These are phyloP conservation scores for Xylaria curta DNA, from an alignment of 495 filamentous ascomycete species.

Conservation along the genomic window DNA sequence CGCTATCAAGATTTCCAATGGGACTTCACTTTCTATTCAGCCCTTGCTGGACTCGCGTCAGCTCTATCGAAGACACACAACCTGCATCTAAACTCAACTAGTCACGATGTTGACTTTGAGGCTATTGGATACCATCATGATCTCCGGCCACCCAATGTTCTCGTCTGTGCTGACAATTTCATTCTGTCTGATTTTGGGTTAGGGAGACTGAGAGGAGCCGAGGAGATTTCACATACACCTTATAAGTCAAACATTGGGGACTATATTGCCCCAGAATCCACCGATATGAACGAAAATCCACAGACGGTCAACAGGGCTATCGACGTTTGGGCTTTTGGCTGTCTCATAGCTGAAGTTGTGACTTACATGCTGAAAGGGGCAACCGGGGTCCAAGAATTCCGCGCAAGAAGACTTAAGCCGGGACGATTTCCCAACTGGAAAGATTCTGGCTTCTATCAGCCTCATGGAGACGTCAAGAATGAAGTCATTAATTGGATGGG, in stretches of 20 bases:
- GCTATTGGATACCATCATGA: constrained; percentile 1
- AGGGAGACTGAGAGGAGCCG: not conserved
- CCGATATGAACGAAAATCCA: not conserved
- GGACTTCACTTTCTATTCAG: constrained; percentile 5
- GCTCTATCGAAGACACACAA: not conserved
- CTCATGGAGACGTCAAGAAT: constrained; percentile 34
- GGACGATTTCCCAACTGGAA: not conserved
- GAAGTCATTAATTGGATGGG: constrained; percentile 27
- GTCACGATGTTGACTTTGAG: not conserved
- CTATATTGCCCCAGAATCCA: constrained; percentile 4
- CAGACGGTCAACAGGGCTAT: not conserved
- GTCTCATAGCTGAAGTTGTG: not conserved
- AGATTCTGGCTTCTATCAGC: constrained; percentile 11
- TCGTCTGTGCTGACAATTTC: not conserved
- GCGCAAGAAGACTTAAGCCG: not conserved
- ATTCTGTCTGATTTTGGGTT: not conserved
- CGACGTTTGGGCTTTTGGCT: constrained; percentile 6
- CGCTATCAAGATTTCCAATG: not conserved
- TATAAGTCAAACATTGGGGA: not conserved
- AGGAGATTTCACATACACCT: not conserved
- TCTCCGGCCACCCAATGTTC: constrained; percentile 4
- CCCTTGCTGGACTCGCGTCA: not conserved
- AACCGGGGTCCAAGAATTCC: not conserved
- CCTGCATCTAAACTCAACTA: not conserved
- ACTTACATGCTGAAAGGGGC: not conserved